phyloP scores from a whole-genome alignment of 2,329 filamentous ascomycete genomes.

The Dichotomopilus funicola region DNA sequence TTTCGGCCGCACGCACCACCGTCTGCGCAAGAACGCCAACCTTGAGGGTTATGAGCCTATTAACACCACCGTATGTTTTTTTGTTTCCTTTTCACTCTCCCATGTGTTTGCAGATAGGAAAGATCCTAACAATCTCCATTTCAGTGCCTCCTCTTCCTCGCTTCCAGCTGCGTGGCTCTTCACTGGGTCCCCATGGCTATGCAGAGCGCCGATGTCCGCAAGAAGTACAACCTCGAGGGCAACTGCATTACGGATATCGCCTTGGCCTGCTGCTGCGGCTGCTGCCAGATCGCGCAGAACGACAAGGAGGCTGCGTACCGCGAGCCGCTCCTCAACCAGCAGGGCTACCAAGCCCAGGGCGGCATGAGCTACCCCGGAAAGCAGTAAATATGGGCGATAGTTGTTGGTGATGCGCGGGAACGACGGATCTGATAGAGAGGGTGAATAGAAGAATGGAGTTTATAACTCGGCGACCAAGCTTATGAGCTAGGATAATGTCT shows the following conservation, averaged over 20 bases:
- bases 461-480: too few species aligned
- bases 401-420: not conserved
- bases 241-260: constrained; percentile 38
- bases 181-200: constrained; percentile 39
- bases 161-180: constrained; percentile 34
- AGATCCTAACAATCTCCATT: not conserved
- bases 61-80: constrained; percentile 39
- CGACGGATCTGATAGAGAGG: not conserved
- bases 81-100: too few species aligned
- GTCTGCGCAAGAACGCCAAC: constrained; percentile 34
- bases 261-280: constrained; percentile 39
- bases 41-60: constrained; percentile 40
- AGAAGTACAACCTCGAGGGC: constrained; percentile 40
- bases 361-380: constrained; percentile 26
- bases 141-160: constrained; percentile 40
- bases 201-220: constrained; percentile 40
- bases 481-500: too few species aligned
- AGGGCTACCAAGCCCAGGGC: constrained; percentile 29
- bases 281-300: constrained; percentile 40
- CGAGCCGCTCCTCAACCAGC: constrained; percentile 25
- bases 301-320: constrained; percentile 41
- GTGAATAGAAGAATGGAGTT: not conserved
- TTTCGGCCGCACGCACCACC: constrained; percentile 44
- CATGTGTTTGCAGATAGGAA: not conserved
- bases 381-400: not conserved